A percentile compares a stretch with the other conserved stretches of the same genome.
Conservation (phyloP, 1,284 basidiomycete species). For the Neolentinus lepideus region DNA sequence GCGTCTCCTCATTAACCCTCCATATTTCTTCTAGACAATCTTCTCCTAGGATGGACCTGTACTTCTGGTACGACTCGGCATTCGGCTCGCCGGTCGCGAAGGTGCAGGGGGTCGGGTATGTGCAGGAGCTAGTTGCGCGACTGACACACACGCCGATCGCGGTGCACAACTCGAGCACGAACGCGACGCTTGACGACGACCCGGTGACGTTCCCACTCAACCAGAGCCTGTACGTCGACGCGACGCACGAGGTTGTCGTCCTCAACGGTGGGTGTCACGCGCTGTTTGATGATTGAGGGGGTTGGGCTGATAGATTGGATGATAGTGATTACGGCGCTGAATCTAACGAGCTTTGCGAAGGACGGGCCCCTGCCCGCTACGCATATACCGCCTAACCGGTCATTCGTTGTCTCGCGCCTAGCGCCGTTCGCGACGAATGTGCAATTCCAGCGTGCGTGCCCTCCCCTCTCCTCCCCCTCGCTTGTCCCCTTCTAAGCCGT, state of each 20-base stretch:
- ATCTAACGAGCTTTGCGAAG: conserved; percentile 63
- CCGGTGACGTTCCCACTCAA: conserved; percentile 73
- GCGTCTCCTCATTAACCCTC: conserved; percentile 18
- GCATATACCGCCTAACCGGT: conserved; percentile 55
- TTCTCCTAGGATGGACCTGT: conserved; percentile 26
- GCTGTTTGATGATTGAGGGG: neutral
- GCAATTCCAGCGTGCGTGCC: conserved; percentile 61
- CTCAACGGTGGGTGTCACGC: conserved; percentile 69
- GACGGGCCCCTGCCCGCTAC: conserved; percentile 65
- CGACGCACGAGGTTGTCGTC: conserved; percentile 81
- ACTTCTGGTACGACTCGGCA: conserved; percentile 61
- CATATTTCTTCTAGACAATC: neutral
- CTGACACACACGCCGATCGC: conserved; percentile 70
- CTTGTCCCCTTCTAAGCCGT: neutral
- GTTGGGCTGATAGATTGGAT: neutral
- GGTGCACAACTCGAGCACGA: conserved; percentile 68
- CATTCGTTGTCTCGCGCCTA: conserved; percentile 60
- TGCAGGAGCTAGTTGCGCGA: conserved; percentile 77
- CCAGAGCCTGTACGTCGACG: conserved; percentile 80
- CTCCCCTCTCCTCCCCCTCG: conserved; percentile 4
- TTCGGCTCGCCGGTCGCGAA: conserved; percentile 75
- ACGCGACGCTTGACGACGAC: conserved; percentile 69
- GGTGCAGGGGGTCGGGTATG: conserved; percentile 79
- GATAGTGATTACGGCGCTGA: conserved; percentile 65
- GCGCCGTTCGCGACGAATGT: conserved; percentile 76